Percentiles rank a stretch among this genome's conserved stretches.
Conservation (phyloP, 2,329 filamentous ascomycete genomes). For the Rhexocercosporidium sp. region DNA sequence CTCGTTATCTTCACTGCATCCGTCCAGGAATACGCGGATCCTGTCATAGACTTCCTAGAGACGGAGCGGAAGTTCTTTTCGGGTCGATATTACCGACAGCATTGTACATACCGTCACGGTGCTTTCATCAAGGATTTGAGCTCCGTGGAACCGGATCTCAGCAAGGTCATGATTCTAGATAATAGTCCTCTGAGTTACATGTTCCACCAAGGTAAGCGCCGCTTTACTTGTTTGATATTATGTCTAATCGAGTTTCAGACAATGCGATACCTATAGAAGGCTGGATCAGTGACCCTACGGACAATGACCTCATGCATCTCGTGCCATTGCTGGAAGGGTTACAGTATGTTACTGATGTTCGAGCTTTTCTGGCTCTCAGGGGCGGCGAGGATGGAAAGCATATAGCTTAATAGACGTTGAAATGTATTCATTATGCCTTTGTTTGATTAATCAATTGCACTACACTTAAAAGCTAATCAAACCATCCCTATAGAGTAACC, state of each 20-base stretch:
- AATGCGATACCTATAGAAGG: constrained; percentile 99
- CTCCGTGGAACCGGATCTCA: constrained; percentile 93
- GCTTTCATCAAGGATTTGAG: constrained; percentile 98
- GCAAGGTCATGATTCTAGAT: constrained; percentile 98
- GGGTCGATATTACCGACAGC: constrained; percentile 91
- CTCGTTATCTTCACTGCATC: constrained; percentile 95
- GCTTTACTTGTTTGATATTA: not conserved
- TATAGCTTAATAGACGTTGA: constrained; percentile 32
- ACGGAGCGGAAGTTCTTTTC: constrained; percentile 96
- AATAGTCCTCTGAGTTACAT: constrained; percentile 98
- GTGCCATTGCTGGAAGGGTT: constrained; percentile 91
- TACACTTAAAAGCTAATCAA: not conserved
- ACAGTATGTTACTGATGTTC: constrained; percentile 95
- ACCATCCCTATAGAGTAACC: too few species aligned
- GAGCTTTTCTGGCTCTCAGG: constrained; percentile 85
- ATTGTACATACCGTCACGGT: constrained; percentile 94
- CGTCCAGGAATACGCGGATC: constrained; percentile 97
- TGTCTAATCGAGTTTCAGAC: constrained; percentile 61
- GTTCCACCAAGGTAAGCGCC: constrained; percentile 86
- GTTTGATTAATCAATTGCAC: not conserved
- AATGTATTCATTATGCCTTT: constrained; percentile 8
- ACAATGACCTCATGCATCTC: constrained; percentile 91
- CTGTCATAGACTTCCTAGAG: constrained; percentile 98
- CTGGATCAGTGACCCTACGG: constrained; percentile 98
- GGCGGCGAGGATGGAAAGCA: constrained; percentile 78